Conservation (phyloP, 257 asterid genomes). For the Dorcoceras hygrometricum region DNA sequence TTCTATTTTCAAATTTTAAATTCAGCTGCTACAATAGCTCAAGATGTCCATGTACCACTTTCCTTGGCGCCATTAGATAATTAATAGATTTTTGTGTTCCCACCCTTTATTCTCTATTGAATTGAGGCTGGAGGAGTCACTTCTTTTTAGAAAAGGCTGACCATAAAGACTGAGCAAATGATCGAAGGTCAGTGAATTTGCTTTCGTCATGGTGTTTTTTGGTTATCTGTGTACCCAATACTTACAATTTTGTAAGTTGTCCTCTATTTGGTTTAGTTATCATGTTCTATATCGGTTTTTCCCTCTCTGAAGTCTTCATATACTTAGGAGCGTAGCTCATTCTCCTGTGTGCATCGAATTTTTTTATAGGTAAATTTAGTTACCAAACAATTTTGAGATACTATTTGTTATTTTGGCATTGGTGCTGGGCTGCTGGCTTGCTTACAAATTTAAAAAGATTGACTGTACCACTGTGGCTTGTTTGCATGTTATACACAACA, state of each 20-base stretch:
- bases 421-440: background rate
- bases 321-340: constrained; percentile 18
- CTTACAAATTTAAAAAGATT: background rate
- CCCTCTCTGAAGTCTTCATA: background rate
- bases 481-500: background rate
- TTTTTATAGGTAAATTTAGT: background rate
- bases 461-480: background rate
- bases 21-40: constrained; percentile 23
- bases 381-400: too few species aligned
- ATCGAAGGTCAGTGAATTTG: constrained; percentile 40
- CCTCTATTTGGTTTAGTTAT: constrained; percentile 14
- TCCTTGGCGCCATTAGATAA: constrained; percentile 35
- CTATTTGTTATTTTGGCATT: background rate
- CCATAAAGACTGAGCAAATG: constrained; percentile 34
- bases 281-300: background rate
- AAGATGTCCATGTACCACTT: constrained; percentile 29
- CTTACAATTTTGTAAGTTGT: constrained; percentile 21
- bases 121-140: constrained; percentile 29
- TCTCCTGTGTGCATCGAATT: background rate
- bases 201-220: constrained; percentile 34
- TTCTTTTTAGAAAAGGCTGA: constrained; percentile 34
- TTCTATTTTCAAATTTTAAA: constrained; percentile 19
- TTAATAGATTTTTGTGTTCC: constrained; percentile 17
- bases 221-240: constrained; percentile 24
- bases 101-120: constrained; percentile 30